Evolutionary conservation across 768 basidiomycete genomes (phyloP).

Genomic region (Calocera viscosa): DNA sequence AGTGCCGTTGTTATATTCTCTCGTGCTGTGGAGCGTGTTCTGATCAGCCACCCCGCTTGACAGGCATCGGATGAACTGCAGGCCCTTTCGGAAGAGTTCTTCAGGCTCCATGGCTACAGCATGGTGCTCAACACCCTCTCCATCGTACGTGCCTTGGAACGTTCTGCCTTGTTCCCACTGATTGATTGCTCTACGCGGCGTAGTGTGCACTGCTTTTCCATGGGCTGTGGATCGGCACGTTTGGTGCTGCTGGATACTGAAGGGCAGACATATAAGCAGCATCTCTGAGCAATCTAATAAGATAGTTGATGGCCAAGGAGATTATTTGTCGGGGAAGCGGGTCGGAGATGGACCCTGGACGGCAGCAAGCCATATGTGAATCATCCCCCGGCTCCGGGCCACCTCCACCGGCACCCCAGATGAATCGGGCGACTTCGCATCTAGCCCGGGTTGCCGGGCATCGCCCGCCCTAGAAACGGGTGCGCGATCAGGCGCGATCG

Average conservation of each 20-base stretch:
- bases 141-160: conserved; percentile 25
- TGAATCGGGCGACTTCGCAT: not conserved
- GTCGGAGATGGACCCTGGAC: not conserved
- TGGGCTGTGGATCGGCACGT: conserved; percentile 53
- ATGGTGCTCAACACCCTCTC: conserved; percentile 52
- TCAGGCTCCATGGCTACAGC: conserved; percentile 53
- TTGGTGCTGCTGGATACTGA: not conserved
- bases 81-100: conserved; percentile 53
- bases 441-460: not conserved
- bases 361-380: not conserved
- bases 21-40: not conserved
- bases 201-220: conserved; percentile 46
- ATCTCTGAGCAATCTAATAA: not conserved
- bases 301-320: not conserved
- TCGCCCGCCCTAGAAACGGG: not conserved
- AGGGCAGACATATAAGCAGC: not conserved
- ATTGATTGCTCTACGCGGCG: not conserved
- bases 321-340: too few relatives aligned
- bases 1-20: conserved; percentile 20
- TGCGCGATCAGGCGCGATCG: not conserved
- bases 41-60: conserved; percentile 6
- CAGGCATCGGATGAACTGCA: conserved; percentile 62
- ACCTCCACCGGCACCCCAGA: not conserved
- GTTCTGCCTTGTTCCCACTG: not conserved
- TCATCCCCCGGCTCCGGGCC: not conserved